phyloP scores from a whole-genome alignment of 2,329 filamentous ascomycete genomes.

The Fusarium brachygibbosum region DNA sequence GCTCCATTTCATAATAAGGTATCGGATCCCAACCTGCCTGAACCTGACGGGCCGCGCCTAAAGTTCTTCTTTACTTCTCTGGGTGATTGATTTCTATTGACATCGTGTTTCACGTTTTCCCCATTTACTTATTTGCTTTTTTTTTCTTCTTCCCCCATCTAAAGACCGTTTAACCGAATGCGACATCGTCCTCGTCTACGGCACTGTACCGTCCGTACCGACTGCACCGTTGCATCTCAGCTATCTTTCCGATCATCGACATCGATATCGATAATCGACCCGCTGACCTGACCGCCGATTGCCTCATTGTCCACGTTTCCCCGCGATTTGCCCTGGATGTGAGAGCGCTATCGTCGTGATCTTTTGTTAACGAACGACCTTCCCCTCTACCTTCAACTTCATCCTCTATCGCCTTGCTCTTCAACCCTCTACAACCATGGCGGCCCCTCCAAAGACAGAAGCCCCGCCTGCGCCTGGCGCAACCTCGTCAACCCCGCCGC shows the following conservation, averaged over 20 bases:
- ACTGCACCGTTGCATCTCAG: constrained; percentile 4
- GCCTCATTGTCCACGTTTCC: constrained; percentile 35
- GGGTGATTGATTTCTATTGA: constrained; percentile 25
- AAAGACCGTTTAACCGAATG: constrained; percentile 22
- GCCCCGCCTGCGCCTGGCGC: constrained; percentile 42
- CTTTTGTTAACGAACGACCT: constrained; percentile 5
- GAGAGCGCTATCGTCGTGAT: constrained; percentile 25
- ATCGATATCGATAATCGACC: constrained; percentile 21
- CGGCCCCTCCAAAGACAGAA: constrained; percentile 45
- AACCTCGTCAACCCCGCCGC: constrained; percentile 43
- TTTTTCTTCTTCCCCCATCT: neutral
- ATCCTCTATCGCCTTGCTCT: neutral
- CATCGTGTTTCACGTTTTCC: constrained; percentile 5
- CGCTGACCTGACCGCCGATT: constrained; percentile 47
- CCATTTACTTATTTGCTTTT: constrained; percentile 1
- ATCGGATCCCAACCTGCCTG: constrained; percentile 29
- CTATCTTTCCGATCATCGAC: constrained; percentile 25
- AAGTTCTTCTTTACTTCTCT: constrained; percentile 15
- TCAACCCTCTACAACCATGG: constrained; percentile 39
- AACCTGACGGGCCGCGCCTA: constrained; percentile 27
- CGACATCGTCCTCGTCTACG: constrained; percentile 35
- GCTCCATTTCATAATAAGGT: constrained; percentile 33
- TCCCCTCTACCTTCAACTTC: constrained; percentile 10
- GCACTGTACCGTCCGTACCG: constrained; percentile 8
- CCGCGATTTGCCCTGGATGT: constrained; percentile 43